These are phyloP conservation scores for Ogataea corticis DNA, from an alignment of 805 yeast genomes.

Conservation along the genomic window DNA sequence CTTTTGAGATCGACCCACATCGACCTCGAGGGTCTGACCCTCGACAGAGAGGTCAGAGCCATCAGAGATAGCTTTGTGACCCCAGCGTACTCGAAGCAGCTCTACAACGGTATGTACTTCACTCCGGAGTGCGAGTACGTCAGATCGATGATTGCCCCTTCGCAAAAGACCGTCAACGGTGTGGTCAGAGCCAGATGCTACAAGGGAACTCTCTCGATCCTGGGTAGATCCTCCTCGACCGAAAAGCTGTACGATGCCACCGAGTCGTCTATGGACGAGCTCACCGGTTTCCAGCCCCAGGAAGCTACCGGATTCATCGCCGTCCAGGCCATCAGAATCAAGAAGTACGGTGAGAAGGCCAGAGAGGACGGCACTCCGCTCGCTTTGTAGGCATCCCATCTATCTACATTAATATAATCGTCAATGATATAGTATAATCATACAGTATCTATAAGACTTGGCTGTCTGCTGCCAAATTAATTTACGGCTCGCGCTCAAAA, in stretches of 20 bases:
- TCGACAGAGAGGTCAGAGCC: slow-evolving; percentile 97
- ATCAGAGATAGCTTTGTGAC: slow-evolving; percentile 96
- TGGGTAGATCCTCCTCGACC: slow-evolving; percentile 94
- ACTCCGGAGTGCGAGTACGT: slow-evolving; percentile 97
- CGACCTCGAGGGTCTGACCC: slow-evolving; percentile 94
- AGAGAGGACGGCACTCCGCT: slow-evolving; percentile 69
- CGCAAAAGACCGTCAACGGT: slow-evolving; percentile 95
- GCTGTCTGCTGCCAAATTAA: not conserved
- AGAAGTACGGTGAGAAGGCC: slow-evolving; percentile 96
- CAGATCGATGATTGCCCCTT: slow-evolving; percentile 90
- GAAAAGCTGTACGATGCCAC: slow-evolving; percentile 97
- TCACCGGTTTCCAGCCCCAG: slow-evolving; percentile 95
- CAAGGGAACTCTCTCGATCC: slow-evolving; percentile 81
- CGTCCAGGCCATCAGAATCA: slow-evolving; percentile 96
- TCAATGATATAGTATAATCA: too few species aligned
- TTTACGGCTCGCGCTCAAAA: not conserved
- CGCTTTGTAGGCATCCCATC: slow-evolving; percentile 37
- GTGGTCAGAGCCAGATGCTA: slow-evolving; percentile 90
- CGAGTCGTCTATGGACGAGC: slow-evolving; percentile 98
- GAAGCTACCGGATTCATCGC: slow-evolving; percentile 97
- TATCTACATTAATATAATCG: not conserved
- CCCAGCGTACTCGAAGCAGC: slow-evolving; percentile 81
- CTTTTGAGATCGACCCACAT: slow-evolving; percentile 90
- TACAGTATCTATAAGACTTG: too few species aligned
- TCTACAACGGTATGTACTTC: slow-evolving; percentile 97